phyloP scores from a whole-genome alignment of 257 asterid genomes.

The Lavandula angustifolia region DNA sequence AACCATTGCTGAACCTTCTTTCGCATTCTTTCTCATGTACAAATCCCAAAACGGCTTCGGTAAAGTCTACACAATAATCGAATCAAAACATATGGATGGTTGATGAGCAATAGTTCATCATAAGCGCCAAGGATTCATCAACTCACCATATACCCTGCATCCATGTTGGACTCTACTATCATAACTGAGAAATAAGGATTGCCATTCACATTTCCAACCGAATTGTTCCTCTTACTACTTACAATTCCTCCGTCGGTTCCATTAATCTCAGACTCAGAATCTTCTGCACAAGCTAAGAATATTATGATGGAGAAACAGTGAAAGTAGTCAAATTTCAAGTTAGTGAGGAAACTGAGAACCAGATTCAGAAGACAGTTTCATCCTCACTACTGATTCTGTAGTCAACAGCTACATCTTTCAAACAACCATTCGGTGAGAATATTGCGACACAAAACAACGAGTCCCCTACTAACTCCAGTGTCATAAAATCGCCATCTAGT shows the following conservation, averaged over 20 bases:
- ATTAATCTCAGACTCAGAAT: background rate
- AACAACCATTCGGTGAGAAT: conserved; percentile 36
- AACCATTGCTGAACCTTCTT: background rate
- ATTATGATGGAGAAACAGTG: background rate
- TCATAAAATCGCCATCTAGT: conserved; percentile 34
- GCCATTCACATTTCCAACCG: background rate
- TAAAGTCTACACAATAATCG: conserved; percentile 23
- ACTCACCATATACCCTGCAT: conserved; percentile 15
- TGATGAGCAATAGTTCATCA: background rate
- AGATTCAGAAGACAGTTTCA: conserved; percentile 3
- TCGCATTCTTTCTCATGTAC: background rate
- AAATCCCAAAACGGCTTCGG: conserved; percentile 20
- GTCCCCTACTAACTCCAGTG: conserved; percentile 28
- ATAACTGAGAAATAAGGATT: conserved; percentile 13
- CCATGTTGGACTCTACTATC: background rate
- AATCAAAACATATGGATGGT: background rate
- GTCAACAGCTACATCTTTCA: background rate
- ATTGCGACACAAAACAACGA: conserved; percentile 34
- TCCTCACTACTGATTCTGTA: background rate
- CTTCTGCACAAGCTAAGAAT: conserved; percentile 27
- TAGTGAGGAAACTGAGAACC: conserved; percentile 25
- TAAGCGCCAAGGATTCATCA: background rate
- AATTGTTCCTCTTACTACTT: background rate
- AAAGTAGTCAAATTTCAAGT: background rate
- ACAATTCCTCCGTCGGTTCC: background rate